These are phyloP conservation scores for Aspergillus pseudoviridinutans DNA, from an alignment of 2,329 filamentous ascomycete species.

Conservation along the genomic window DNA sequence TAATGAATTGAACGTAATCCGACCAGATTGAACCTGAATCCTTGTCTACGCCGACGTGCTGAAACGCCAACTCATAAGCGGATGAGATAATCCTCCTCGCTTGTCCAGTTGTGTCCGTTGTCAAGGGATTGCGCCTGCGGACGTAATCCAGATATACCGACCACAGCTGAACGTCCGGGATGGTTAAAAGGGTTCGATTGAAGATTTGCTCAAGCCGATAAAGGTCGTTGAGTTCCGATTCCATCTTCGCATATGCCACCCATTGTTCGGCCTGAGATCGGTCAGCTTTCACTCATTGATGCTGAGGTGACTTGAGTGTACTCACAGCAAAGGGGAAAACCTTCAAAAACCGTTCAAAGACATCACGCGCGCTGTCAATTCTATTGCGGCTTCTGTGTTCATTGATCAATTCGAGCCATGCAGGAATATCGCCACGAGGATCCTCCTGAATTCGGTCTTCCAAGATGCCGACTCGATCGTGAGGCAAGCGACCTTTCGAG, in stretches of 20 bases:
- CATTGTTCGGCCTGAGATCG: slow-evolving; percentile 75
- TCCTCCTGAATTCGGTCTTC: slow-evolving; percentile 92
- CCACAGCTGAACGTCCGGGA: slow-evolving; percentile 85
- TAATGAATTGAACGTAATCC: slow-evolving; percentile 92
- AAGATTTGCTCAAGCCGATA: slow-evolving; percentile 79
- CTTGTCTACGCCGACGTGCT: slow-evolving; percentile 85
- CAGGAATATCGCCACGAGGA: slow-evolving; percentile 84
- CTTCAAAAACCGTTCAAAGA: slow-evolving; percentile 82
- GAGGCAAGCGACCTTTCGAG: slow-evolving; percentile 56
- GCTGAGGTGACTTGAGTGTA: slow-evolving; percentile 21
- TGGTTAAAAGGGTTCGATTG: slow-evolving; percentile 68
- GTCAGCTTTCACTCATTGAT: slow-evolving; percentile 30
- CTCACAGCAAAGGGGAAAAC: slow-evolving; percentile 89
- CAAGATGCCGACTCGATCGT: slow-evolving; percentile 72
- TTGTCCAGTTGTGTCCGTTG: slow-evolving; percentile 68
- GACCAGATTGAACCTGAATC: slow-evolving; percentile 87
- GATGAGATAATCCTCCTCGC: slow-evolving; percentile 76
- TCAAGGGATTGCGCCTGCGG: slow-evolving; percentile 83
- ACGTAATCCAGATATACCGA: slow-evolving; percentile 93
- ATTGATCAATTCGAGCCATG: slow-evolving; percentile 82
- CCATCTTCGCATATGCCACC: slow-evolving; percentile 84
- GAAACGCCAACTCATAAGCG: slow-evolving; percentile 88
- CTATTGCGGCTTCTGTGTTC: slow-evolving; percentile 80
- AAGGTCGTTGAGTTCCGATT: slow-evolving; percentile 81
- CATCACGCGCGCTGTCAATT: slow-evolving; percentile 71